These are phyloP conservation scores for Choiromyces venosus DNA, from an alignment of 495 filamentous ascomycete genomes.

Conservation along the genomic window DNA sequence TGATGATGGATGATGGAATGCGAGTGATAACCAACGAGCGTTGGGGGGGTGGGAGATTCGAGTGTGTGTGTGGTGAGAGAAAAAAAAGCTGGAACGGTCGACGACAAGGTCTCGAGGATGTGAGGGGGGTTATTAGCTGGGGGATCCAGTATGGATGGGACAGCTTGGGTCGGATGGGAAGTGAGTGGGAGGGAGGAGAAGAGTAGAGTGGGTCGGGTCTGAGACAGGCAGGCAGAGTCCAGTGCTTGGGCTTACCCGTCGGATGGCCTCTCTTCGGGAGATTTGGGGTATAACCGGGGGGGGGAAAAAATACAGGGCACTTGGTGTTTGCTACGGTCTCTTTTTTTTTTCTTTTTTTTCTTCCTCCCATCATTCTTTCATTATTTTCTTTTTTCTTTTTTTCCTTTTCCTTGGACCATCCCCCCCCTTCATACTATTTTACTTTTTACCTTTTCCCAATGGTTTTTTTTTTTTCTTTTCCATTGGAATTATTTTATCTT, in stretches of 20 bases:
- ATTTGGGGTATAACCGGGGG: conserved; percentile 33
- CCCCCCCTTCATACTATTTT: conserved; percentile 3
- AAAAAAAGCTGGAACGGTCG: conserved; percentile 18
- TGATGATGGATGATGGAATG: conserved; percentile 14
- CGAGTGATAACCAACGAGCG: conserved; percentile 9
- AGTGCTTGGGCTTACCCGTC: conserved; percentile 38
- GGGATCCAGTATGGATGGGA: conserved; percentile 11
- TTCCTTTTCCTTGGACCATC: conserved; percentile 10
- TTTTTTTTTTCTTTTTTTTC: conserved; percentile 11
- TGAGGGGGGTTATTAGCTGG: conserved; percentile 26
- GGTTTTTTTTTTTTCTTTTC: neutral
- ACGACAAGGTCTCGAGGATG: conserved; percentile 18
- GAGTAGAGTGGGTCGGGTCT: conserved; percentile 30
- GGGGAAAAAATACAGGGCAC: neutral
- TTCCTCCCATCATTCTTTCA: neutral
- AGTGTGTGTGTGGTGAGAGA: conserved; percentile 24
- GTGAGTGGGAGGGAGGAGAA: conserved; percentile 20
- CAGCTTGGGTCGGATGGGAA: conserved; percentile 24
- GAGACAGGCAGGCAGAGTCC: conserved; percentile 23
- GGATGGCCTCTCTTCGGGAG: conserved; percentile 32
- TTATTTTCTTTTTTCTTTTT: conserved; percentile 15
- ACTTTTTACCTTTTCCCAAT: conserved; percentile 6
- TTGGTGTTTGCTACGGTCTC: conserved; percentile 11
- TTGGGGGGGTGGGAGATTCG: conserved; percentile 20
- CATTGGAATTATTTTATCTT: conserved; percentile 13